These are phyloP conservation scores for Mikania micrantha DNA, from an alignment of 129 eudicot genomes.

Conservation along the genomic window DNA sequence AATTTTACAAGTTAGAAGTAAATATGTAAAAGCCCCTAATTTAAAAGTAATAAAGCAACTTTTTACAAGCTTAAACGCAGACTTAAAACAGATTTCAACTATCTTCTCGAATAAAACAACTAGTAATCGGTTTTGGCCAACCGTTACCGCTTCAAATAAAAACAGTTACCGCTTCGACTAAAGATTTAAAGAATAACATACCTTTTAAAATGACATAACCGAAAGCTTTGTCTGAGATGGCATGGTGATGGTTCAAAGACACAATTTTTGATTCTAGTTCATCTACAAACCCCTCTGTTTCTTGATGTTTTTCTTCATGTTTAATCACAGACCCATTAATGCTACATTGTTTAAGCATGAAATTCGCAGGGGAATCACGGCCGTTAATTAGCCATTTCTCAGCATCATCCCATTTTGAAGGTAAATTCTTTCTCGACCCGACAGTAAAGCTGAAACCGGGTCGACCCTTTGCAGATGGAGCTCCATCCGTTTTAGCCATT, in stretches of 20 bases:
- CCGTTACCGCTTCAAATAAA: too few relatives aligned
- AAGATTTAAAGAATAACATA: conserved; percentile 14
- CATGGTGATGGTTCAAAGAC: conserved; percentile 22
- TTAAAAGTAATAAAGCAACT: too few relatives aligned
- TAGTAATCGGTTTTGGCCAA: too few relatives aligned
- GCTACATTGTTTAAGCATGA: conserved; percentile 14
- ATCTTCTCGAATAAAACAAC: too few relatives aligned
- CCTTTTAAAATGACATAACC: conserved; percentile 63
- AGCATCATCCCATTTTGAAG: conserved; percentile 91
- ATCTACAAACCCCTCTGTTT: conserved; percentile 16
- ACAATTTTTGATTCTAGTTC: conserved; percentile 21
- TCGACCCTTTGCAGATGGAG: conserved; percentile 78
- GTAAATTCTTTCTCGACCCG: conserved; percentile 47
- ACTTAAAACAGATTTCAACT: too few relatives aligned
- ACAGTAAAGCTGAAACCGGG: conserved; percentile 71
- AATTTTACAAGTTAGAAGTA: too few relatives aligned
- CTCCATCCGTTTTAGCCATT: conserved; percentile 39
- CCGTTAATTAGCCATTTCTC: conserved; percentile 70
- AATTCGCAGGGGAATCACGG: conserved; percentile 38
- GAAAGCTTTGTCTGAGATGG: conserved; percentile 15
- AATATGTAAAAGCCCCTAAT: too few relatives aligned
- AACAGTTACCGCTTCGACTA: too few relatives aligned
- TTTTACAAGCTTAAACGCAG: too few relatives aligned
- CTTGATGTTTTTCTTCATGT: neutral
- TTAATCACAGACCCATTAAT: conserved; percentile 19